These are phyloP conservation scores for Elymus sibiricus DNA, from an alignment of 176 grass and related monocot species.

Conservation along the genomic window DNA sequence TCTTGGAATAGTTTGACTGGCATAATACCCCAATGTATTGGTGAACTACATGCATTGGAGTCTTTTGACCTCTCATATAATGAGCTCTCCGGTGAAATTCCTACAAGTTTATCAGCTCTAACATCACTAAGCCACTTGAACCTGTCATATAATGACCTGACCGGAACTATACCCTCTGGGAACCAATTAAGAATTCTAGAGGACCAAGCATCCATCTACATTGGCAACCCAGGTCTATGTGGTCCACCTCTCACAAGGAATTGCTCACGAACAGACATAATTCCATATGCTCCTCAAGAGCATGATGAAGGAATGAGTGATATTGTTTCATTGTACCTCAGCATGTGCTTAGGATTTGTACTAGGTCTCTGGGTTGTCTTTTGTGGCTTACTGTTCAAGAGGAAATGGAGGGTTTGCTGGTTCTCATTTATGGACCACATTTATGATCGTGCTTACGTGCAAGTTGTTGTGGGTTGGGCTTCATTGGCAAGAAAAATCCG, in stretches of 20 bases:
- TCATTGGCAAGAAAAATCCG: too few relatives aligned
- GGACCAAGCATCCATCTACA: not conserved
- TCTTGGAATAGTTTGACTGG: too few relatives aligned
- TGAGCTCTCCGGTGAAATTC: too few relatives aligned
- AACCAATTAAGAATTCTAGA: not conserved
- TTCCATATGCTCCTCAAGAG: not conserved
- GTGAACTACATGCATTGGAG: too few relatives aligned
- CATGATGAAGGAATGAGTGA: not conserved
- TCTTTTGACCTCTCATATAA: too few relatives aligned
- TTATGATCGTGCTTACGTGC: too few relatives aligned
- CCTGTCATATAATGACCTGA: not conserved
- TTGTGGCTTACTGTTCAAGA: not conserved
- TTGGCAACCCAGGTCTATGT: slow-evolving; percentile 22
- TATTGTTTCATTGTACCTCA: not conserved
- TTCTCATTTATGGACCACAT: not conserved
- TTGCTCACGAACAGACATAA: not conserved
- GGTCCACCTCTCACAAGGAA: not conserved
- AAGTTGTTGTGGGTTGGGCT: too few relatives aligned
- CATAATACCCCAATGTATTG: too few relatives aligned
- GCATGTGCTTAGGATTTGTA: not conserved
- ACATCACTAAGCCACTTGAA: not conserved
- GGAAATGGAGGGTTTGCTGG: not conserved
- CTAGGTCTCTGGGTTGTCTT: slow-evolving; percentile 10
- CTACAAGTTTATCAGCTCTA: not conserved
- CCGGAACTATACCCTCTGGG: not conserved